phyloP scores from a whole-genome alignment of 257 asterid genomes.

The Fraxinus americana region DNA sequence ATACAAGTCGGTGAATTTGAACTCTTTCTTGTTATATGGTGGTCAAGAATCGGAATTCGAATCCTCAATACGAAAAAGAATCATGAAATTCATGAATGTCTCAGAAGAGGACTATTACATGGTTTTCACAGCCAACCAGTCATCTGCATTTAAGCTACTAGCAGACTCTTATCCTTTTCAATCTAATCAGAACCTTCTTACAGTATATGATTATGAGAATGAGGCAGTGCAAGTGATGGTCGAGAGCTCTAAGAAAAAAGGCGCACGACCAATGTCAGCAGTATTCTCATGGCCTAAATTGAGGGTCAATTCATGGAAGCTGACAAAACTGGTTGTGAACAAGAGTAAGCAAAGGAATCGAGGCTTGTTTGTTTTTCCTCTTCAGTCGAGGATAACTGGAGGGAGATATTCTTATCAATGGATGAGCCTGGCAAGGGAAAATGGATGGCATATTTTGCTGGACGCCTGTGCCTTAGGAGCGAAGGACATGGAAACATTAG shows the following conservation, averaged over 20 bases:
- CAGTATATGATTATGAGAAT: constrained; percentile 64
- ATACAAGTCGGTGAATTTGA: constrained; percentile 46
- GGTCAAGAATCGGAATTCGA: constrained; percentile 53
- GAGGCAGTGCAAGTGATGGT: constrained; percentile 62
- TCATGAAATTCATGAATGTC: constrained; percentile 66
- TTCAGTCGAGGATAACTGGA: constrained; percentile 75
- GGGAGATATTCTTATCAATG: constrained; percentile 70
- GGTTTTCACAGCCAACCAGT: constrained; percentile 72
- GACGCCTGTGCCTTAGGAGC: constrained; percentile 82
- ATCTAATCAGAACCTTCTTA: constrained; percentile 44
- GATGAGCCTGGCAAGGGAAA: constrained; percentile 79
- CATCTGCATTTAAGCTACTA: constrained; percentile 69
- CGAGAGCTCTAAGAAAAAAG: constrained; percentile 40
- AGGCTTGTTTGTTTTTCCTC: constrained; percentile 76
- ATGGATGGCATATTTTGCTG: constrained; percentile 81
- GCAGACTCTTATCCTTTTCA: constrained; percentile 70
- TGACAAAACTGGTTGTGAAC: constrained; percentile 45
- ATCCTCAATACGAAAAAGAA: constrained; percentile 44
- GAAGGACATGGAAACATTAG: constrained; percentile 88
- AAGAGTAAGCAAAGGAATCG: constrained; percentile 38
- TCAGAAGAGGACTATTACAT: constrained; percentile 64
- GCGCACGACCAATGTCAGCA: constrained; percentile 57
- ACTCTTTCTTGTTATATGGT: constrained; percentile 43
- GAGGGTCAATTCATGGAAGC: constrained; percentile 50
- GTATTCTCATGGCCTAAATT: constrained; percentile 73